A percentile compares a stretch with the other conserved stretches of the same genome.
Conservation (phyloP, 179 eudicot genomes). For the Actinidia chinensis region DNA sequence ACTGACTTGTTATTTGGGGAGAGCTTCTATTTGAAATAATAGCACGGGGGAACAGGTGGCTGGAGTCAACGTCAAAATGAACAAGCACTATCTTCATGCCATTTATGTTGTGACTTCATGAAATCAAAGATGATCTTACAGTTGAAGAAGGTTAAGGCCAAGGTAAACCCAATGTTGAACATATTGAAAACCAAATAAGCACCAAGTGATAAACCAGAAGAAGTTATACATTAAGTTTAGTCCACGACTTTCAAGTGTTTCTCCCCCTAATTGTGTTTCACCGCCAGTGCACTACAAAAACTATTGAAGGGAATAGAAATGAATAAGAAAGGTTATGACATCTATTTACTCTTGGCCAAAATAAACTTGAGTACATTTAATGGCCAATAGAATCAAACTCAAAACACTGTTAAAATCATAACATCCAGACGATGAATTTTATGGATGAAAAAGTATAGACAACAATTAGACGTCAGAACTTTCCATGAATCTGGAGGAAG, state of each 20-base stretch:
- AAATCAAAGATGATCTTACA: constrained; percentile 37
- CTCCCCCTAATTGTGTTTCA: constrained; percentile 58
- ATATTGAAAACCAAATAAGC: constrained; percentile 60
- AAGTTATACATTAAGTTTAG: constrained; percentile 46
- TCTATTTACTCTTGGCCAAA: too few relatives aligned
- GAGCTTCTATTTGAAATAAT: constrained; percentile 70
- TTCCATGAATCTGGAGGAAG: too few relatives aligned
- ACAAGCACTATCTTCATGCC: not conserved
- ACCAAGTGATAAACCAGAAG: constrained; percentile 67
- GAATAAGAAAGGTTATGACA: not conserved
- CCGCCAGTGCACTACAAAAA: constrained; percentile 35
- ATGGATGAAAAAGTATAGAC: not conserved
- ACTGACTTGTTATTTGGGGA: constrained; percentile 38
- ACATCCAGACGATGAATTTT: not conserved
- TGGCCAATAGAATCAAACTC: not conserved
- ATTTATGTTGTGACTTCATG: not conserved
- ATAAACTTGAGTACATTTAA: not conserved
- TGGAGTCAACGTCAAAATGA: constrained; percentile 27
- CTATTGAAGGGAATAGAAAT: constrained; percentile 9
- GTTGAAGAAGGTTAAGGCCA: constrained; percentile 71
- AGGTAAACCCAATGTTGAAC: constrained; percentile 50
- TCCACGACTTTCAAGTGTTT: constrained; percentile 63
- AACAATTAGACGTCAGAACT: not conserved
- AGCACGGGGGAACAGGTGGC: constrained; percentile 70
- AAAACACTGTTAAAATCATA: not conserved